Evolutionary conservation across 2,329 filamentous ascomycete genomes (phyloP).

Genomic region (Neoscytalidium dimidiatum): DNA sequence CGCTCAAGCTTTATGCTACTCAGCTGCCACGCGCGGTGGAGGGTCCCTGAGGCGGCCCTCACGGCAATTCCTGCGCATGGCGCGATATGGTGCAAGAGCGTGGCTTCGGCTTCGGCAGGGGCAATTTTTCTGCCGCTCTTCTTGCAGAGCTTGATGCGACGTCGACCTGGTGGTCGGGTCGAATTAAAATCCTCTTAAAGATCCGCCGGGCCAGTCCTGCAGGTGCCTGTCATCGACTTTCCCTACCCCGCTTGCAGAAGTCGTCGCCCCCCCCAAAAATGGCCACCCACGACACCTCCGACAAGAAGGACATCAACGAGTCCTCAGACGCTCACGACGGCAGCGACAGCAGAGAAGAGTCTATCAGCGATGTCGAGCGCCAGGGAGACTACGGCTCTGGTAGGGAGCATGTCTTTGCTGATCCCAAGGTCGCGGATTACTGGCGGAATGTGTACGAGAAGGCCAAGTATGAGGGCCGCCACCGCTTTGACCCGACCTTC

Average conservation of each 20-base stretch:
- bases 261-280: neutral
- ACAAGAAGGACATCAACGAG: neutral
- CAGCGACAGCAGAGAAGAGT: conserved; percentile 1
- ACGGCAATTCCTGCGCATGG: neutral
- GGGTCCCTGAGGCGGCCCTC: neutral
- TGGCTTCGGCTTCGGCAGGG: neutral
- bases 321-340: neutral
- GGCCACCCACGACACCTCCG: neutral
- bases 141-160: conserved; percentile 1
- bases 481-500: conserved; percentile 50
- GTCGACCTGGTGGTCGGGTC: neutral
- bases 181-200: neutral
- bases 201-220: neutral
- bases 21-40: neutral
- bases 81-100: conserved; percentile 13
- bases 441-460: conserved; percentile 58
- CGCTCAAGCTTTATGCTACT: conserved; percentile 6
- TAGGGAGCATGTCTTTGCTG: conserved; percentile 42
- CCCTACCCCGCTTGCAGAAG: neutral
- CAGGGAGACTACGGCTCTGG: neutral
- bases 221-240: neutral
- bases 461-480: conserved; percentile 52
- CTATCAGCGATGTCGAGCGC: neutral
- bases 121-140: neutral
- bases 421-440: conserved; percentile 55